Conservation (phyloP, 495 filamentous ascomycete species). For the Hamigera avellanea region DNA sequence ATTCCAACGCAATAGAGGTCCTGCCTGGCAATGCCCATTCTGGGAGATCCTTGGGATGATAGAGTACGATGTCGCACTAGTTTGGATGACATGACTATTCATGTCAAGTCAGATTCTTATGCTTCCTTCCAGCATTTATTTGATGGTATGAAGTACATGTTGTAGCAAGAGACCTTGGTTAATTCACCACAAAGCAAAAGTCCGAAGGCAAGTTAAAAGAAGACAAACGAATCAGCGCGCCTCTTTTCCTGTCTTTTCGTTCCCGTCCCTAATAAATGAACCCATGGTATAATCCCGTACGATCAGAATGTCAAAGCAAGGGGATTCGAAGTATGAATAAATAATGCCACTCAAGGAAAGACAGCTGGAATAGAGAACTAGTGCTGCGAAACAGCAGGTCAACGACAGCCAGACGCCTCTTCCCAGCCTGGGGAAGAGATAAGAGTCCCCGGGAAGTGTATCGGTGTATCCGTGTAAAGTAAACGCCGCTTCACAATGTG, state of each 20-base stretch:
- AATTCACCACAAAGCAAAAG: constrained; percentile 8
- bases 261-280: too few relatives aligned
- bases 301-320: constrained; percentile 2
- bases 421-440: constrained; percentile 3
- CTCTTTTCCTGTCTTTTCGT: too few relatives aligned
- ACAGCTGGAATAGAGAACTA: constrained; percentile 1
- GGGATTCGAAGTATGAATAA: constrained; percentile 3
- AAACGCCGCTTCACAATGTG: constrained; percentile 13
- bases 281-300: too few relatives aligned
- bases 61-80: too few relatives aligned
- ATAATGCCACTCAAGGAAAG: constrained; percentile 1
- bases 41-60: too few relatives aligned
- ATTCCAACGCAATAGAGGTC: too few relatives aligned
- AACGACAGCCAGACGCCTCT: constrained; percentile 8
- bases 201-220: constrained; percentile 1
- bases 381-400: constrained; percentile 3
- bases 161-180: constrained; percentile 14
- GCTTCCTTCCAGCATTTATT: constrained; percentile 5
- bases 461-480: constrained; percentile 1
- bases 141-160: constrained; percentile 13
- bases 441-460: constrained; percentile 6
- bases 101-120: too few relatives aligned
- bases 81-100: constrained; percentile 2
- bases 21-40: too few relatives aligned
- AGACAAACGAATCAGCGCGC: neutral